Evolutionary conservation across 2,329 filamentous ascomycete species (phyloP).

Genomic region (Aspergillus udagawae): DNA sequence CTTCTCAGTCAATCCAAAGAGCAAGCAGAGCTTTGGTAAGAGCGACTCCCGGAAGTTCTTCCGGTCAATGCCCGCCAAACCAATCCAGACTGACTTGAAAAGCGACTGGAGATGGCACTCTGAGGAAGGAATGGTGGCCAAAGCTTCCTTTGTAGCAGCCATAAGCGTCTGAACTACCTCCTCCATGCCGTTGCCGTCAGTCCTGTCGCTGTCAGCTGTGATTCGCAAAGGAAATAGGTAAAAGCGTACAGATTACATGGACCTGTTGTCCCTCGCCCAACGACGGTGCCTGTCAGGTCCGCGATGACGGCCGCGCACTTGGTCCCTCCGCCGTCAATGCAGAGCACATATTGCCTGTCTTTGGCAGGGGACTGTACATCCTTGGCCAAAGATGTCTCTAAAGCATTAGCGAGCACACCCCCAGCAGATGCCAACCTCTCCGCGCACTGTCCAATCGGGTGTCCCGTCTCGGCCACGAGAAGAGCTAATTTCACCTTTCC

Average conservation of each 20-base stretch:
- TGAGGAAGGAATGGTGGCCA: conserved; percentile 5
- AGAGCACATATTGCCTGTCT: conserved; percentile 24
- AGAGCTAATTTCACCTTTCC: conserved; percentile 34
- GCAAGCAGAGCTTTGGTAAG: conserved; percentile 20
- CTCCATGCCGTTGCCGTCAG: conserved; percentile 15
- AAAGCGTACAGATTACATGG: conserved; percentile 39
- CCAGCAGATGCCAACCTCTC: conserved; percentile 17
- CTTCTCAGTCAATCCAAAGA: conserved; percentile 23
- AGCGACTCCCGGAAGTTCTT: conserved; percentile 26
- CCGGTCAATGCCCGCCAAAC: conserved; percentile 40
- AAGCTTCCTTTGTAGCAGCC: conserved; percentile 13
- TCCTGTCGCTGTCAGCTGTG: conserved; percentile 6
- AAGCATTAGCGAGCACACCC: conserved; percentile 22
- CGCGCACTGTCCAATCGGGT: conserved; percentile 21
- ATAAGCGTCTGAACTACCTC: conserved; percentile 26
- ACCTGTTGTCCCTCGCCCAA: conserved; percentile 30
- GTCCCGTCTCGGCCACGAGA: conserved; percentile 23
- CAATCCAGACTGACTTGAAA: conserved; percentile 37
- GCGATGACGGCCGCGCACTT: conserved; percentile 41
- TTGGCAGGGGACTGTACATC: neutral
- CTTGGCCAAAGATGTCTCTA: conserved; percentile 3
- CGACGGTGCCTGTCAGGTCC: conserved; percentile 16
- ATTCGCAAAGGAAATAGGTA: neutral
- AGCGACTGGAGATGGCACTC: conserved; percentile 1
- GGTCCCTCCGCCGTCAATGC: conserved; percentile 42